Base-by-base conservation (phyloP, 31 red algal genomes). In the Odonthalia washingtoniensis region DNA sequence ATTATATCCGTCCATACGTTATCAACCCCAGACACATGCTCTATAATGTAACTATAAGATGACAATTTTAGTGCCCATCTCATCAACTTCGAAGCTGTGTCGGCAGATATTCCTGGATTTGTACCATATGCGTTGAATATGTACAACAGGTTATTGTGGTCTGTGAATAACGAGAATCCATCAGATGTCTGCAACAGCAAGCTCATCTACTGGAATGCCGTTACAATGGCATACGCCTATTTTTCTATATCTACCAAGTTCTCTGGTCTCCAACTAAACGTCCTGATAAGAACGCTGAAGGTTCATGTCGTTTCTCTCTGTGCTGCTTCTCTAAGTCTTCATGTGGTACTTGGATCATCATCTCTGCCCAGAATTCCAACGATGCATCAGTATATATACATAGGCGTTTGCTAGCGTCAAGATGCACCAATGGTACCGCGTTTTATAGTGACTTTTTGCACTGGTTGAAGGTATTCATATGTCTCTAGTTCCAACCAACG, bases 341-440 rank as follows among this genome's bases (percentile, higher is more conserved):
- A n/a, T n/a, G n/a, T n/a, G n/a, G n/a, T n/a, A n/a, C 28, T 82
- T 82, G 26, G 17, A 27, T 72, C 16, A 82, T 27, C 6, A 82
- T 68, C 33, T 9, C 78, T 21, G 57, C 65, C 46, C 78, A 81
- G 40, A 37, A 27, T 5, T 6, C 6, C 5, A 31, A 46, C 17
- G 52, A 84, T 44, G 81, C 42, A 84, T 84, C 65, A 65, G 66
- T 73, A 40, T 72, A 73, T 14, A 84, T 57, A 49, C 64, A 72
- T 5, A 84, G 41, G 21, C 81, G 32, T 46, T 84, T 38, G 64
- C 42, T 28, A 18, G 40, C 5, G 37, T 84, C 65, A 42, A 65
- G 65, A 40, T 84, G 81, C 26, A 33, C 5, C 5, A 84, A 49
- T 4, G 39, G 12, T 6, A 84, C 66, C 37, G 72, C 32, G 37